phyloP scores from a whole-genome alignment of 2,329 filamentous ascomycete genomes.

The Pseudogymnoascus sp. region DNA sequence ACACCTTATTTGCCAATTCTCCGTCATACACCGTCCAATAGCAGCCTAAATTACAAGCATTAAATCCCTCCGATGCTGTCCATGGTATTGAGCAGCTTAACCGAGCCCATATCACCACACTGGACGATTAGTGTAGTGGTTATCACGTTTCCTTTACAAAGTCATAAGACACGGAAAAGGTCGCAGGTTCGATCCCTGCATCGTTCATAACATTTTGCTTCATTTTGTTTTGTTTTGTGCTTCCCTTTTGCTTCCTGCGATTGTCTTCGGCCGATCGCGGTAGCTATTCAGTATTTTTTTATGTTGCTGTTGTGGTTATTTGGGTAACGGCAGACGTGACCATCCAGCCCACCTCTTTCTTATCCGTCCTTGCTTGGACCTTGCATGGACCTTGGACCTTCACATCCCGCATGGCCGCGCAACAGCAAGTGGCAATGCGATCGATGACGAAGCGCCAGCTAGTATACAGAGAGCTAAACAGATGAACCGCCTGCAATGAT shows the following conservation, averaged over 20 bases:
- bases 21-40: not conserved
- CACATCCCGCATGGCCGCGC: slow-evolving; percentile 1
- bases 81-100: not conserved
- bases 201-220: slow-evolving; percentile 12
- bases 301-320: not conserved
- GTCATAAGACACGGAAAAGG: slow-evolving; percentile 13
- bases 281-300: not conserved
- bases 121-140: slow-evolving; percentile 13
- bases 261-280: not conserved
- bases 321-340: not conserved
- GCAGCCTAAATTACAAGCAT: not conserved
- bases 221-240: slow-evolving; percentile 8
- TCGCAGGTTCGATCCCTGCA: slow-evolving; percentile 17
- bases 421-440: not conserved
- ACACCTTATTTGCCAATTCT: not conserved
- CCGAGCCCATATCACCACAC: not conserved
- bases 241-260: not conserved
- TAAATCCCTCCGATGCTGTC: too few relatives aligned
- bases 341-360: not conserved
- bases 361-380: not conserved
- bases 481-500: slow-evolving; percentile 1
- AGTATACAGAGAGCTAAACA: not conserved
- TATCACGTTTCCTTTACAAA: slow-evolving; percentile 16
- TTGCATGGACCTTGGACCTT: not conserved
- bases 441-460: slow-evolving; percentile 1